These are phyloP conservation scores for Candida awuae DNA, from an alignment of 805 yeast species.

Conservation along the genomic window DNA sequence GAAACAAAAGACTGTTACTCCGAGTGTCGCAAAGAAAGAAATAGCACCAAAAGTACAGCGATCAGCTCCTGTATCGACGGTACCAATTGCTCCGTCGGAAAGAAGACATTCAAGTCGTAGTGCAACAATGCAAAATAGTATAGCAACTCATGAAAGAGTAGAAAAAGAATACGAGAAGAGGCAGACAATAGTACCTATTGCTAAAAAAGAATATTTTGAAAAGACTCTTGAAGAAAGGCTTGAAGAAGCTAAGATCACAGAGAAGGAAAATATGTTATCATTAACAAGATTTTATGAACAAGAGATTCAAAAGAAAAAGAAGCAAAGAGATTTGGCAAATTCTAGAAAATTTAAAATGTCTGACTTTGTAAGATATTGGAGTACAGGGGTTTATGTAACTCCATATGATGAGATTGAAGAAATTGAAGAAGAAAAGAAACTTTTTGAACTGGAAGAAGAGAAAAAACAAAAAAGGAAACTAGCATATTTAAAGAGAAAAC, in stretches of 20 bases:
- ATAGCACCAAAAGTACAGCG: not conserved
- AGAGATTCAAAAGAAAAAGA: conserved; percentile 71
- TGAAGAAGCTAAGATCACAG: conserved; percentile 84
- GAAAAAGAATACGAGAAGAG: conserved; percentile 59
- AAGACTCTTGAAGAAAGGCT: conserved; percentile 65
- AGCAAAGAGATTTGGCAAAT: conserved; percentile 63
- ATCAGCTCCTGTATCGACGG: not conserved
- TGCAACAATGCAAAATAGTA: conserved; percentile 68
- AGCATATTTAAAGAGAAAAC: conserved; percentile 13
- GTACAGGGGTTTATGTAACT: conserved; percentile 43
- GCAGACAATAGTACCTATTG: conserved; percentile 19
- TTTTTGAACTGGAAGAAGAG: conserved; percentile 31
- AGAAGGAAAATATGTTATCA: conserved; percentile 63
- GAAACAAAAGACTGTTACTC: conserved; percentile 10
- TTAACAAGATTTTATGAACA: conserved; percentile 74
- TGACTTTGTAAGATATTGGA: conserved; percentile 47
- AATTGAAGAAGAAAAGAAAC: conserved; percentile 26
- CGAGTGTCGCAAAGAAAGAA: too few species aligned
- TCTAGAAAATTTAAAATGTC: conserved; percentile 55
- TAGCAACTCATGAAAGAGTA: conserved; percentile 67
- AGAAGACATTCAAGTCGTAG: conserved; percentile 72
- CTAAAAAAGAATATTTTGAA: conserved; percentile 32
- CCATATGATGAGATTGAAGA: conserved; percentile 58
- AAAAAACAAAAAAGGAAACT: conserved; percentile 32
- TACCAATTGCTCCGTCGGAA: conserved; percentile 30